Percentiles rank a stretch among this genome's conserved stretches.
Conservation (phyloP, 176 grass and related monocot species). For the Aegilops sharonensis region DNA sequence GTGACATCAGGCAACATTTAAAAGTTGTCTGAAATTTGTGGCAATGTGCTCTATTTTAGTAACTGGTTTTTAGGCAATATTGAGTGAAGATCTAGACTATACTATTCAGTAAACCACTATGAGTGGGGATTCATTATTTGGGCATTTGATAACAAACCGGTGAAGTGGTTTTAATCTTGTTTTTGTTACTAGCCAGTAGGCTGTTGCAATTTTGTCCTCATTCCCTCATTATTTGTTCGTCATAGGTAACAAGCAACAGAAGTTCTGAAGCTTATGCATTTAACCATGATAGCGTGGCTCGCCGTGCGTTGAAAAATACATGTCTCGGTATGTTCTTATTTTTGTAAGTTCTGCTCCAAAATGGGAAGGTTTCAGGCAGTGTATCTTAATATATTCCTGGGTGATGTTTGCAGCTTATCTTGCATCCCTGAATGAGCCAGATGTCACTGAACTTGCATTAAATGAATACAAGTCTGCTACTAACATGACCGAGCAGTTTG, state of each 20-base stretch:
- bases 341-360: neutral
- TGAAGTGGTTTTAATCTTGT: neutral
- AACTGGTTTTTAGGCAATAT: neutral
- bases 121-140: neutral
- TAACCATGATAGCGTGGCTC: constrained; percentile 77
- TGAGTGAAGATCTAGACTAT: neutral
- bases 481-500: constrained; percentile 99
- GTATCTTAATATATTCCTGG: constrained; percentile 38
- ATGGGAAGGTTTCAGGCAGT: neutral
- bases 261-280: constrained; percentile 76
- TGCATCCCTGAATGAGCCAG: constrained; percentile 71
- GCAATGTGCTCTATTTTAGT: neutral
- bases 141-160: neutral
- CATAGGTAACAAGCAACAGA: constrained; percentile 68
- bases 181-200: neutral
- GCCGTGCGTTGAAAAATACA: constrained; percentile 82
- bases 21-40: neutral
- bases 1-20: constrained; percentile 18
- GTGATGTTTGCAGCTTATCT: constrained; percentile 68
- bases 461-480: constrained; percentile 84
- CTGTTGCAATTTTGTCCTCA: constrained; percentile 17
- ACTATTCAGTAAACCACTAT: neutral
- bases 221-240: neutral
- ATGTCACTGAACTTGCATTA: constrained; percentile 68
- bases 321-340: constrained; percentile 65